Conservation (phyloP, 306 rosid species). For the Acmispon strigosus region DNA sequence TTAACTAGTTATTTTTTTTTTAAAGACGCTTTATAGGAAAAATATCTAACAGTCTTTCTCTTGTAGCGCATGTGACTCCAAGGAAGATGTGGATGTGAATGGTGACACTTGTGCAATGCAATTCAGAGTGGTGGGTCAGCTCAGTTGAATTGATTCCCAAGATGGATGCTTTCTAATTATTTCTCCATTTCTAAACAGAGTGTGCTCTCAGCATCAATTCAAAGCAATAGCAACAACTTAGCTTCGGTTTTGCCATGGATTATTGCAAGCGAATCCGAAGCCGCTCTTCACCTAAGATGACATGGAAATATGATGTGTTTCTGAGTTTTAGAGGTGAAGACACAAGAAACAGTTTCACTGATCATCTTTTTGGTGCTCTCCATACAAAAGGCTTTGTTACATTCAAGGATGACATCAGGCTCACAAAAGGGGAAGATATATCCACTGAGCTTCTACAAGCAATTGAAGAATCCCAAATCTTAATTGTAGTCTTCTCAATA, state of each 20-base stretch:
- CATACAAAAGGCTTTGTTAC: background rate
- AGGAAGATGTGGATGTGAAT: too few species aligned
- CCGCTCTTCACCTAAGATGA: background rate
- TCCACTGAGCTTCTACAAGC: background rate
- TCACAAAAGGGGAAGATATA: background rate
- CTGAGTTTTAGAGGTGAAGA: conserved; percentile 16
- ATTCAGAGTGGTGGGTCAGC: too few species aligned
- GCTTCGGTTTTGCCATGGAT: background rate
- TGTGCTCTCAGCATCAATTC: too few species aligned
- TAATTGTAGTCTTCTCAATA: conserved; percentile 5
- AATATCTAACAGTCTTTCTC: too few species aligned
- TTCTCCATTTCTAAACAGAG: too few species aligned
- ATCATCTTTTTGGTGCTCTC: conserved; percentile 7
- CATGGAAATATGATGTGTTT: conserved; percentile 12
- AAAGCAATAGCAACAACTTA: too few species aligned
- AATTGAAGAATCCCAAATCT: background rate
- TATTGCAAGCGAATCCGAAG: background rate
- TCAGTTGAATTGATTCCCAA: too few species aligned
- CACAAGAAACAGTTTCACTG: background rate
- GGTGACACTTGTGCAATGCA: too few species aligned
- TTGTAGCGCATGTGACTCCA: too few species aligned
- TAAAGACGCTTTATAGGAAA: too few species aligned
- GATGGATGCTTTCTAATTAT: too few species aligned
- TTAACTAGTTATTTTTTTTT: too few species aligned
- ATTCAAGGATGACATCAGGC: background rate